Evolutionary conservation across 257 asterid genomes (phyloP).

Genomic region (Capsicum rhomboideum): DNA sequence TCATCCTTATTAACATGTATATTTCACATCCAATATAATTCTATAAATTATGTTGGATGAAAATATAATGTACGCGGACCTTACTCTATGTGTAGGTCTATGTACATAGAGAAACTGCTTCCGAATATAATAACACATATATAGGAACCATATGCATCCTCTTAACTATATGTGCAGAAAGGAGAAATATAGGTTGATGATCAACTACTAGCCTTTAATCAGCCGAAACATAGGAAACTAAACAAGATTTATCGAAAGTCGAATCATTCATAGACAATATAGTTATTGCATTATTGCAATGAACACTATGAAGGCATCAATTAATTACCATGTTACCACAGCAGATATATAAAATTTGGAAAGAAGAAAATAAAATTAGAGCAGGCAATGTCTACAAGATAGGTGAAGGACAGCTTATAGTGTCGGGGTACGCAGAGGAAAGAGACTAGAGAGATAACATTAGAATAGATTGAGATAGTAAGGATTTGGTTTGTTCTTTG

Average conservation of each 20-base stretch:
- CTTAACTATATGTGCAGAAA: background rate
- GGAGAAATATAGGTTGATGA: background rate
- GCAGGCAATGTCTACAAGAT: slow-evolving; percentile 5
- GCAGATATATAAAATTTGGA: background rate
- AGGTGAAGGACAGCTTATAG: slow-evolving; percentile 18
- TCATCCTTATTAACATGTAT: too few species aligned
- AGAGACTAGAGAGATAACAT: background rate
- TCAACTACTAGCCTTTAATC: background rate
- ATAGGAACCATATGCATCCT: background rate
- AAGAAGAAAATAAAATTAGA: background rate
- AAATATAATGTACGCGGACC: too few species aligned
- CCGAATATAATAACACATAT: too few species aligned
- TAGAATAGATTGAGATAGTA: slow-evolving; percentile 4
- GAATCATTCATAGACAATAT: background rate
- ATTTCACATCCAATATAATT: too few species aligned
- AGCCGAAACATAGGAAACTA: background rate
- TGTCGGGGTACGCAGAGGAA: slow-evolving; percentile 21
- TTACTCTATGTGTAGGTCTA: too few species aligned
- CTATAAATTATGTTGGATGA: too few species aligned
- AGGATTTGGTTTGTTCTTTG: slow-evolving; percentile 17
- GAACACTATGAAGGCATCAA: too few species aligned
- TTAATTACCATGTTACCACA: background rate
- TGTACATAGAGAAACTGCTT: too few species aligned
- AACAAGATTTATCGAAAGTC: background rate
- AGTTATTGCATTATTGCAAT: background rate